phyloP scores from a whole-genome alignment of 2,329 filamentous ascomycete genomes.

The Calonectria hongkongensis region DNA sequence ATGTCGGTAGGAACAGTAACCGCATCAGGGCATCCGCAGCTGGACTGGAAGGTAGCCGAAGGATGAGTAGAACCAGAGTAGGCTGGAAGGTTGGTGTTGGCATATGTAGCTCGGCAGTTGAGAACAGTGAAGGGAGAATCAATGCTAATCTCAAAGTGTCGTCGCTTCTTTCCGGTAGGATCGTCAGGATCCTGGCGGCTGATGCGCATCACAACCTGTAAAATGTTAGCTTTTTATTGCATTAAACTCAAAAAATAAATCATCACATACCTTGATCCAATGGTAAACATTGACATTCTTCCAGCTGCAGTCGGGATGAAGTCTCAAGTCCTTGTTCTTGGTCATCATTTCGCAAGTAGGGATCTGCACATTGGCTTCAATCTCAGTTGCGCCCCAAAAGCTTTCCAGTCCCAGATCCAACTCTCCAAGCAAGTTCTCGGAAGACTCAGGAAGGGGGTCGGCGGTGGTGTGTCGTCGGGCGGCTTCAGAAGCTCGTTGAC shows the following conservation, averaged over 20 bases:
- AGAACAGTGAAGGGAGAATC: slow-evolving; percentile 96
- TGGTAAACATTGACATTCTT: slow-evolving; percentile 95
- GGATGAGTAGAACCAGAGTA: slow-evolving; percentile 77
- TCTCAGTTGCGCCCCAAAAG: slow-evolving; percentile 91
- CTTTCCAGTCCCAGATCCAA: slow-evolving; percentile 81
- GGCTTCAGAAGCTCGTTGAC: slow-evolving; percentile 73
- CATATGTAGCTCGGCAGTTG: slow-evolving; percentile 93
- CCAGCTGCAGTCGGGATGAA: slow-evolving; percentile 95
- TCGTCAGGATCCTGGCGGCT: slow-evolving; percentile 89
- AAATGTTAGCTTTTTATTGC: slow-evolving; percentile 36
- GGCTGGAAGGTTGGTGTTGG: slow-evolving; percentile 89
- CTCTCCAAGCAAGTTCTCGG: slow-evolving; percentile 86
- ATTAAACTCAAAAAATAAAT: too few species aligned
- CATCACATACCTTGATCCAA: slow-evolving; percentile 88
- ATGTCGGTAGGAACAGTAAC: slow-evolving; percentile 73
- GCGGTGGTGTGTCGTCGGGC: slow-evolving; percentile 62
- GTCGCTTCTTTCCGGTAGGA: slow-evolving; percentile 80
- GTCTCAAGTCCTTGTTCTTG: slow-evolving; percentile 77
- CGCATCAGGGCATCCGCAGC: slow-evolving; percentile 74
- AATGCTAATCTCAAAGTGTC: slow-evolving; percentile 97
- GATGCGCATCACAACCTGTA: slow-evolving; percentile 91
- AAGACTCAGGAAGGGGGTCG: slow-evolving; percentile 68
- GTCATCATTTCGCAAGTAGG: slow-evolving; percentile 92
- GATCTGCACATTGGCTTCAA: slow-evolving; percentile 94
- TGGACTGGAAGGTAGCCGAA: slow-evolving; percentile 65